Evolutionary conservation across 306 rosid genomes (phyloP).

Genomic region (Aeschynomene evenia): DNA sequence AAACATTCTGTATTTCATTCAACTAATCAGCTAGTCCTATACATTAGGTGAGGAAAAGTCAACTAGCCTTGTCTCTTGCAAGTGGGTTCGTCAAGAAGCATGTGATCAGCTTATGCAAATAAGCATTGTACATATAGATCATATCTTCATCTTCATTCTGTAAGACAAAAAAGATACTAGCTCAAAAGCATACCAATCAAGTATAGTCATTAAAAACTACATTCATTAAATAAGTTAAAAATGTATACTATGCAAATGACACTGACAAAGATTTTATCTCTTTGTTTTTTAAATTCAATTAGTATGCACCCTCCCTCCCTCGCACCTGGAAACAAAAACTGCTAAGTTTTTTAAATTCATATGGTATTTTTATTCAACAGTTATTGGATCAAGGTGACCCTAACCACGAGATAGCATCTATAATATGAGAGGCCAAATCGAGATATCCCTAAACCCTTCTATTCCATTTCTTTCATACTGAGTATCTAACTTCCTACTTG

Average conservation of each 20-base stretch:
- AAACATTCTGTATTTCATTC: constrained; percentile 2
- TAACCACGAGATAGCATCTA: no score
- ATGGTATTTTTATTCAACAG: no score
- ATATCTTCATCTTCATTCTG: constrained; percentile 98
- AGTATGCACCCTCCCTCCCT: no score
- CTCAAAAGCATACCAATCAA: constrained; percentile 31
- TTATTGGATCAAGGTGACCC: no score
- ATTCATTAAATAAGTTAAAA: constrained; percentile 6
- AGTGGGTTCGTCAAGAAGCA: constrained; percentile 87
- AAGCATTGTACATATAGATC: constrained; percentile 92
- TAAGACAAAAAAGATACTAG: constrained; percentile 25
- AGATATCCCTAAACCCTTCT: no score
- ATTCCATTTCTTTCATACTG: no score
- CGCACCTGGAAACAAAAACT: no score
- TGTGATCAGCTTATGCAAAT: constrained; percentile 81
- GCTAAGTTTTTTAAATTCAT: no score
- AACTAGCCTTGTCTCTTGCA: constrained; percentile 93
- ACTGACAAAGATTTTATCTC: no score
- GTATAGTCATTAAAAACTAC: constrained; percentile 24
- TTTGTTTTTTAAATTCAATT: no score
- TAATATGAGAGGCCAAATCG: no score
- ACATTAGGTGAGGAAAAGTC: not conserved
- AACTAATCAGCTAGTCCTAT: constrained; percentile 16
- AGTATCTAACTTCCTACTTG: no score
- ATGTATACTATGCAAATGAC: not conserved